Evolutionary conservation across 805 yeast species (phyloP).

Genomic region (Spathaspora sp.): DNA sequence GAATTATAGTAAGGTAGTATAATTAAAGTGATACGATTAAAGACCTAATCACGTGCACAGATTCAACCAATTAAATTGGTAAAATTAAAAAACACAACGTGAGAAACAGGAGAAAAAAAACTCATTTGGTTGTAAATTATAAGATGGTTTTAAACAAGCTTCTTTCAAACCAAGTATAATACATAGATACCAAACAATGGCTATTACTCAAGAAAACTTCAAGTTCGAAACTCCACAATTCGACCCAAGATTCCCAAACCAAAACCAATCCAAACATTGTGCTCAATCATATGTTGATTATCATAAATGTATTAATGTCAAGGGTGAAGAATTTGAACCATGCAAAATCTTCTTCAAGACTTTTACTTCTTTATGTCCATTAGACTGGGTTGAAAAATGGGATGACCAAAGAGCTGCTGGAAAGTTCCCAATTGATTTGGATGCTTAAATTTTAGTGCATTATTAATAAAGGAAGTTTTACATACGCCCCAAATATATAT

Average conservation of each 20-base stretch:
- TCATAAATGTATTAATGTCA: slow-evolving; percentile 93
- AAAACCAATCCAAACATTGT: slow-evolving; percentile 97
- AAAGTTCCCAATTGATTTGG: slow-evolving; percentile 41
- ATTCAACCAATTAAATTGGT: slow-evolving; percentile 6
- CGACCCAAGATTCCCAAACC: slow-evolving; percentile 95
- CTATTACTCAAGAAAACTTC: slow-evolving; percentile 36
- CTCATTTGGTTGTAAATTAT: neutral
- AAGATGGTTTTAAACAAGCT: neutral
- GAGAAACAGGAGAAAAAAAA: neutral
- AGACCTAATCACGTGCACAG: slow-evolving; percentile 5
- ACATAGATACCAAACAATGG: slow-evolving; percentile 17
- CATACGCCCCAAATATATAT: neutral
- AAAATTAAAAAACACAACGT: slow-evolving; percentile 1
- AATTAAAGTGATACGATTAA: neutral
- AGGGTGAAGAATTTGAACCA: slow-evolving; percentile 98
- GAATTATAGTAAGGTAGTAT: neutral
- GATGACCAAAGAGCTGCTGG: slow-evolving; percentile 74
- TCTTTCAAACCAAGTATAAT: neutral
- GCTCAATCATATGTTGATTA: slow-evolving; percentile 97
- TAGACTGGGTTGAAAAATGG: slow-evolving; percentile 84
- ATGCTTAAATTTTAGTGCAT: slow-evolving; percentile 14
- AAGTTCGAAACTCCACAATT: slow-evolving; percentile 48
- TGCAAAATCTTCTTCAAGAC: slow-evolving; percentile 93
- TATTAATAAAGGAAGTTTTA: neutral
- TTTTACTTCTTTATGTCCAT: slow-evolving; percentile 81